Evolutionary conservation across 2,329 filamentous ascomycete genomes (phyloP), one percentile per base, ranked within the genome.

Genomic region (Dryadomyces quercivorus): DNA sequence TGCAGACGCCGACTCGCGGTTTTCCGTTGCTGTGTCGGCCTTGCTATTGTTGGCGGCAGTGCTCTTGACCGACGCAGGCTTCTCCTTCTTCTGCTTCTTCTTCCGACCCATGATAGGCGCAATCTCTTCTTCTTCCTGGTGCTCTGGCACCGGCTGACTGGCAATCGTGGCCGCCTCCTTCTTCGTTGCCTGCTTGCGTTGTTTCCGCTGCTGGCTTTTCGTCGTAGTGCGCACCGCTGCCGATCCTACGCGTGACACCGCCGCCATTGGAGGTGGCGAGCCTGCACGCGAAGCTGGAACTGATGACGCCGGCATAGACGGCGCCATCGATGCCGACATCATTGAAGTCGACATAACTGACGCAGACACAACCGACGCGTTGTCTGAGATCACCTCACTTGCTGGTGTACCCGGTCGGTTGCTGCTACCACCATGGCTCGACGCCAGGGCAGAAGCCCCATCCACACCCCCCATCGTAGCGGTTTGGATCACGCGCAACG

Each of bases 61-160:
- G 60, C n/a, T 22, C 12, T 21, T 31, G 21, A 5, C 22, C 9
- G 12, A 20, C 26, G 15, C 31, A 9, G 69, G 69, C 58, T 80
- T 84, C 61, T 85, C 82, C 69, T 89, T 92, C 74, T 87, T 90
- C 65, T 87, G 81, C 70, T 92, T 93, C 74, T 89, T 92, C 74
- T 90, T 90, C 52, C 88, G 80, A 38, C 86, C 86, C 50, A 89
- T 66, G 44, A 94, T 85, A 0, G 88, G 88, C 8, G 82, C 88
- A 60, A 80, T 77, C 59, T 81, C 77, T 16, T 71, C 69, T 52
- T 79, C 73, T 6, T 61, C 55, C 13, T 56, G 13, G 74, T 56
- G 67, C 56, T 84, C 82, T 15, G 70, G 62, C 50, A 77, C 62
- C 1, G 70, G 61, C 58, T 80, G 61, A 18, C 59, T 78, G 3